A percentile compares a stretch with the other conserved stretches of the same genome.
phyloP scores from a whole-genome alignment of 1,284 basidiomycete species.

The Leccinum holopus region DNA sequence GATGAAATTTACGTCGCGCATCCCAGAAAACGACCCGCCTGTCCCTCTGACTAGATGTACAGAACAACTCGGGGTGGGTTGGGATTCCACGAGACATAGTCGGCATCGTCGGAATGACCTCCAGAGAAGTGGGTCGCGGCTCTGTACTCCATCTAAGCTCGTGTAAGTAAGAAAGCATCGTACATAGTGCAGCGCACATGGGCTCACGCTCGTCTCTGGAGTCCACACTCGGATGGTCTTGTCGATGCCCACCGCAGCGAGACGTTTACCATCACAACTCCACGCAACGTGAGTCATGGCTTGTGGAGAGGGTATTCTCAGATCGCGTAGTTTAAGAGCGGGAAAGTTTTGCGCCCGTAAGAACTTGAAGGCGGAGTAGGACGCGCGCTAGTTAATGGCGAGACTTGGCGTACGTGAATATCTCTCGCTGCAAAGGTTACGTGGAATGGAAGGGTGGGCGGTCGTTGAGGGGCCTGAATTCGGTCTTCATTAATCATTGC shows the following conservation, averaged over 20 bases:
- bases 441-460: conserved; percentile 70
- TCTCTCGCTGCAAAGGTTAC: conserved; percentile 67
- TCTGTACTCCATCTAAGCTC: conserved; percentile 61
- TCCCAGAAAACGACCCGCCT: conserved; percentile 77
- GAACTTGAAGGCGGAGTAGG: conserved; percentile 14
- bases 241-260: conserved; percentile 76
- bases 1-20: conserved; percentile 58
- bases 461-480: conserved; percentile 58
- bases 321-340: conserved; percentile 72
- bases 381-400: conserved; percentile 7
- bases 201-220: conserved; percentile 70
- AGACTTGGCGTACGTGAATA: conserved; percentile 59
- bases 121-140: conserved; percentile 61
- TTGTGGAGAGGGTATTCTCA: conserved; percentile 61
- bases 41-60: conserved; percentile 73
- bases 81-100: conserved; percentile 78
- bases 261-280: conserved; percentile 77
- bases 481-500: conserved; percentile 46
- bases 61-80: conserved; percentile 76
- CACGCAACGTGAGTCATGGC: conserved; percentile 74
- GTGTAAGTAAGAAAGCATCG: not conserved
- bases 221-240: conserved; percentile 71
- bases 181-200: not conserved
- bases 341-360: conserved; percentile 69
- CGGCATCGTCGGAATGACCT: conserved; percentile 70